These are phyloP conservation scores for Cyathus striatus DNA, from an alignment of 768 basidiomycete genomes.

Conservation along the genomic window DNA sequence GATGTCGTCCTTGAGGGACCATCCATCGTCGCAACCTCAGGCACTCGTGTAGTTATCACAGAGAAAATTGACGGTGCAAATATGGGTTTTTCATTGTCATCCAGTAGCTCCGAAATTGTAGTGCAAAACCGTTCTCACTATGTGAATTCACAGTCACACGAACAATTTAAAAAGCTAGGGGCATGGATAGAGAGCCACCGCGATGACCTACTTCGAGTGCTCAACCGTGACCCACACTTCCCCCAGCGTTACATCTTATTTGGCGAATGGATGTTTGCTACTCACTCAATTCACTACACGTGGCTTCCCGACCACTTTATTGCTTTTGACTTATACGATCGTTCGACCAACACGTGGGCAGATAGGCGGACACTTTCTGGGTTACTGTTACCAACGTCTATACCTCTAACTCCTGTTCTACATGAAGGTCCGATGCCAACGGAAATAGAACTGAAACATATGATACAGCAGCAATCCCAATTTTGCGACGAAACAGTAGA, in stretches of 20 bases:
- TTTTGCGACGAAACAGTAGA: constrained; percentile 46
- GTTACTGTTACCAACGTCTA: constrained; percentile 32
- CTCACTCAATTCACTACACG: constrained; percentile 56
- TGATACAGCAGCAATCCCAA: constrained; percentile 40
- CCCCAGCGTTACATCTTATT: constrained; percentile 54
- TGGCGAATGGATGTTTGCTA: constrained; percentile 62
- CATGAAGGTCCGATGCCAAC: constrained; percentile 35
- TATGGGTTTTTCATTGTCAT: constrained; percentile 56
- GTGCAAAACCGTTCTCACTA: constrained; percentile 64
- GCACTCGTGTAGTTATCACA: constrained; percentile 41
- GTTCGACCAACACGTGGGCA: constrained; percentile 34
- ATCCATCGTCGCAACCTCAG: constrained; percentile 9
- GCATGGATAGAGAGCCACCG: constrained; percentile 48
- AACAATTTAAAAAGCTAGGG: constrained; percentile 56
- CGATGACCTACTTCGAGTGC: constrained; percentile 33
- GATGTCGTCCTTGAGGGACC: constrained; percentile 41
- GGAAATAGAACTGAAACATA: constrained; percentile 30
- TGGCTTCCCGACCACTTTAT: constrained; percentile 50
- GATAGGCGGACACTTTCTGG: constrained; percentile 26
- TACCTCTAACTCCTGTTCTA: constrained; percentile 38
- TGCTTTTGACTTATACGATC: constrained; percentile 58
- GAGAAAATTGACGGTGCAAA: constrained; percentile 69
- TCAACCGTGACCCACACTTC: constrained; percentile 46
- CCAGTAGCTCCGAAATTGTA: constrained; percentile 37
- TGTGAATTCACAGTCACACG: constrained; percentile 49